These are phyloP conservation scores for Fusarium duplospermum DNA, from an alignment of 2,329 filamentous ascomycete species.

Conservation along the genomic window DNA sequence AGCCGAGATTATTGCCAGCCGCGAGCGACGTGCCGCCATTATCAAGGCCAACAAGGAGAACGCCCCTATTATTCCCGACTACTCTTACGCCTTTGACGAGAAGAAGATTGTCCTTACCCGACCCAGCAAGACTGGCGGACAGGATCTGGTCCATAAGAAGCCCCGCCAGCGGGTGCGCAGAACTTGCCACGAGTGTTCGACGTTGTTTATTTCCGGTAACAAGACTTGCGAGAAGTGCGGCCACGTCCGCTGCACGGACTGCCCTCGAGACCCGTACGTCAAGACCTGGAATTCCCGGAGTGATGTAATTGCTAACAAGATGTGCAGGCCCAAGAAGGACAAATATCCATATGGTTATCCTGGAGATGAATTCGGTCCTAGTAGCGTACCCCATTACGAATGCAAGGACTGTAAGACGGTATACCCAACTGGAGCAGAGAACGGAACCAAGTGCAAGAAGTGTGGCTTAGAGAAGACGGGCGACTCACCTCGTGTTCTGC, in stretches of 20 bases:
- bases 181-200: constrained; percentile 79
- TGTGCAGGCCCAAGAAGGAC: constrained; percentile 69
- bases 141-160: constrained; percentile 78
- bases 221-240: constrained; percentile 76
- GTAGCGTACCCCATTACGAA: constrained; percentile 63
- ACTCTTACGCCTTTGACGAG: constrained; percentile 56
- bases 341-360: constrained; percentile 79
- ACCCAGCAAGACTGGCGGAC: constrained; percentile 73
- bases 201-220: constrained; percentile 66
- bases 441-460: constrained; percentile 66
- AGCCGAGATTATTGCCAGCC: constrained; percentile 64
- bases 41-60: constrained; percentile 69
- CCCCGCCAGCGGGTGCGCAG: constrained; percentile 79
- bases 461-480: constrained; percentile 72
- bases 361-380: constrained; percentile 69
- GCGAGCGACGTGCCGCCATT: constrained; percentile 61
- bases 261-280: constrained; percentile 82
- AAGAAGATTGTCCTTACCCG: constrained; percentile 68
- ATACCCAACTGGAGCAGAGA: constrained; percentile 62
- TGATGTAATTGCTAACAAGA: constrained; percentile 13
- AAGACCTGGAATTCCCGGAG: constrained; percentile 5
- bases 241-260: constrained; percentile 82
- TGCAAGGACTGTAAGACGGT: constrained; percentile 73
- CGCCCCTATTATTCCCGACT: constrained; percentile 64
- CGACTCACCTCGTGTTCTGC: constrained; percentile 68